Evolutionary conservation across 148 eudicot genomes (phyloP).

Genomic region (Linanthus parryae): DNA sequence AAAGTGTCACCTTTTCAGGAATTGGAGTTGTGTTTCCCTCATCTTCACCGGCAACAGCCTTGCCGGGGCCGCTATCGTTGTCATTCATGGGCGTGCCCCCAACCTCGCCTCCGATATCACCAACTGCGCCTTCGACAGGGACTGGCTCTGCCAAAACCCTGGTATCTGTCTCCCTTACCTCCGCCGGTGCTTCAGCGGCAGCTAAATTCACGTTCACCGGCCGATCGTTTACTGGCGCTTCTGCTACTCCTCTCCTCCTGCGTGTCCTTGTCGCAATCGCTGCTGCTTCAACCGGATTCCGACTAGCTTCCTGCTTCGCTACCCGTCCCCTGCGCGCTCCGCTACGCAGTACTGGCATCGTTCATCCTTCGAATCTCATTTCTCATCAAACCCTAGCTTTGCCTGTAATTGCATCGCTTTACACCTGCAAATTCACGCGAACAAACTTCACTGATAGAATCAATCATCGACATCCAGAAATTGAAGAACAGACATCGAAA

Average conservation of each 20-base stretch:
- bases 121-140: slow-evolving; percentile 3
- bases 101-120: slow-evolving; percentile 20
- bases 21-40: slow-evolving; percentile 32
- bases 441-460: too few species aligned
- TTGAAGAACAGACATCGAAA: too few species aligned
- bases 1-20: slow-evolving; percentile 49
- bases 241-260: slow-evolving; percentile 41
- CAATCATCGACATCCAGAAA: too few species aligned
- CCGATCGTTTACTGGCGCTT: slow-evolving; percentile 25
- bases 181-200: slow-evolving; percentile 23
- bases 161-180: slow-evolving; percentile 14
- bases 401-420: too few species aligned
- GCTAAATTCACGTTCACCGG: slow-evolving; percentile 22
- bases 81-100: slow-evolving; percentile 36
- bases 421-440: too few species aligned
- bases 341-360: slow-evolving; percentile 55
- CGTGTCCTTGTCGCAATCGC: slow-evolving; percentile 49
- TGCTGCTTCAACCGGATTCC: slow-evolving; percentile 19
- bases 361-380: slow-evolving; percentile 47
- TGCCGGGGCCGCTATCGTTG: slow-evolving; percentile 33
- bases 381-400: slow-evolving; percentile 8
- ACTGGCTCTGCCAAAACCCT: slow-evolving; percentile 13
- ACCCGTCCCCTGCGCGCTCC: slow-evolving; percentile 65
- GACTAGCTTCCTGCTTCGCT: slow-evolving; percentile 31
- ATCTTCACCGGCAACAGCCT: slow-evolving; percentile 32